Evolutionary conservation across 2,329 filamentous ascomycete species (phyloP).

Genomic region (Sclerotinia glacialis): DNA sequence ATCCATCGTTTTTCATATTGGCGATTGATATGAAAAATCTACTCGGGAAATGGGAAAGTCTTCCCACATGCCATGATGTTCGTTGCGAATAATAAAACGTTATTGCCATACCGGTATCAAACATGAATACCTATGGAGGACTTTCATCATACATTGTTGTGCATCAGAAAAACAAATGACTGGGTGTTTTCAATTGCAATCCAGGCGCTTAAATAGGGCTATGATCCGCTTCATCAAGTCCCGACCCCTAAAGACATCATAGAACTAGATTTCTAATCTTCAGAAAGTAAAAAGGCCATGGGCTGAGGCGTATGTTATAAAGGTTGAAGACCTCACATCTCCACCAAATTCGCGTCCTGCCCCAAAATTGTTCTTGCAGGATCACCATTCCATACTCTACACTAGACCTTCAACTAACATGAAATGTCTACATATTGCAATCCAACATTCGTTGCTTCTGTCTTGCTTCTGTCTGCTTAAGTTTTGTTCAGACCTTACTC

Average conservation of each 20-base stretch:
- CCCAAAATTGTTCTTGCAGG: not conserved
- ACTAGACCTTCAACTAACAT: constrained; percentile 14
- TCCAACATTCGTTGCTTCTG: constrained; percentile 1
- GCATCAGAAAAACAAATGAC: not conserved
- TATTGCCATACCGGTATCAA: not conserved
- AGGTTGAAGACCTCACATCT: constrained; percentile 5
- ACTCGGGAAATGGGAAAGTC: not conserved
- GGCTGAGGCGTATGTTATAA: constrained; percentile 1
- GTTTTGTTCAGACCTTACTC: constrained; percentile 7
- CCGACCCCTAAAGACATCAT: not conserved
- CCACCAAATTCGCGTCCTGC: constrained; percentile 10
- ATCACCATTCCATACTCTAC: constrained; percentile 4
- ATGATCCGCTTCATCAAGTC: not conserved
- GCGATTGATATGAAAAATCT: not conserved
- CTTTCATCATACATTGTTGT: not conserved
- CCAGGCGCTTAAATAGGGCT: constrained; percentile 16
- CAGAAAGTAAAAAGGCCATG: not conserved
- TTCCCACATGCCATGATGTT: not conserved
- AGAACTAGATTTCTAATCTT: not conserved
- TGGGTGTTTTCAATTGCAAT: constrained; percentile 3
- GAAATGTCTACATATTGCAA: constrained; percentile 9
- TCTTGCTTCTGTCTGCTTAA: constrained; percentile 9
- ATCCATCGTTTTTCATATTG: not conserved
- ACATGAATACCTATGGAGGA: not conserved
- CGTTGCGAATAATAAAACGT: not conserved